Evolutionary conservation across 2,329 filamentous ascomycete species (phyloP).

Genomic region (Fusarium buxicola): DNA sequence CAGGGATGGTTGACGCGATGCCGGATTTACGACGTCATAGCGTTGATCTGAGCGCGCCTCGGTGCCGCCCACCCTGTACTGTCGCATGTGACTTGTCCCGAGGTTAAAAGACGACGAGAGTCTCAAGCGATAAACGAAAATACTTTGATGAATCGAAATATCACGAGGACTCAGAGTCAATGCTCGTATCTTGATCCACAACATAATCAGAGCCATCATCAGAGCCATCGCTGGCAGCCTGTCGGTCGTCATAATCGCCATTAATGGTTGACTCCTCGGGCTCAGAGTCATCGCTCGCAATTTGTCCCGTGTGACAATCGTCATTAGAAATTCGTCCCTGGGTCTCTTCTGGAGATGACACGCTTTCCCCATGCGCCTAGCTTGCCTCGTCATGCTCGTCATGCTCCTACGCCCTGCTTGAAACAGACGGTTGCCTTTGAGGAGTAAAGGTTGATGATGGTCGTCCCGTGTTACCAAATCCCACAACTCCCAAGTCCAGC

Average conservation of each 20-base stretch:
- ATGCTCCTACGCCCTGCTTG: constrained; percentile 57
- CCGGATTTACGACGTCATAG: constrained; percentile 37
- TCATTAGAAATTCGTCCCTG: background rate
- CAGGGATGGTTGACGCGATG: constrained; percentile 19
- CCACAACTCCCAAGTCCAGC: constrained; percentile 59
- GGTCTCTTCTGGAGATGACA: background rate
- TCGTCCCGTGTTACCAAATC: constrained; percentile 52
- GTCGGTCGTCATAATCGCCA: too few relatives aligned
- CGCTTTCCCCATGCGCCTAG: background rate
- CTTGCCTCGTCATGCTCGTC: background rate
- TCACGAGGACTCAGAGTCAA: background rate
- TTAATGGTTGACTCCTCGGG: too few relatives aligned
- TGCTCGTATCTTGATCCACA: too few relatives aligned
- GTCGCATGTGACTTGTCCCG: constrained; percentile 37
- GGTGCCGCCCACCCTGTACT: constrained; percentile 12
- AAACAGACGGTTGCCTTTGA: constrained; percentile 60
- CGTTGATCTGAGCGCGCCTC: constrained; percentile 17
- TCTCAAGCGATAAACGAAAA: background rate
- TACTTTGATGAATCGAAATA: background rate
- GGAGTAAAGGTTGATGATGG: constrained; percentile 59
- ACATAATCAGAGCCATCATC: too few relatives aligned
- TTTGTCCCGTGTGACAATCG: background rate
- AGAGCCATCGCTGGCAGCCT: too few relatives aligned
- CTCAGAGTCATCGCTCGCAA: background rate
- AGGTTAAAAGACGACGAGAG: constrained; percentile 11